Evolutionary conservation across 495 filamentous ascomycete genomes (phyloP), one percentile per base, ranked within the genome.

Genomic region (Aspergillus wentii): DNA sequence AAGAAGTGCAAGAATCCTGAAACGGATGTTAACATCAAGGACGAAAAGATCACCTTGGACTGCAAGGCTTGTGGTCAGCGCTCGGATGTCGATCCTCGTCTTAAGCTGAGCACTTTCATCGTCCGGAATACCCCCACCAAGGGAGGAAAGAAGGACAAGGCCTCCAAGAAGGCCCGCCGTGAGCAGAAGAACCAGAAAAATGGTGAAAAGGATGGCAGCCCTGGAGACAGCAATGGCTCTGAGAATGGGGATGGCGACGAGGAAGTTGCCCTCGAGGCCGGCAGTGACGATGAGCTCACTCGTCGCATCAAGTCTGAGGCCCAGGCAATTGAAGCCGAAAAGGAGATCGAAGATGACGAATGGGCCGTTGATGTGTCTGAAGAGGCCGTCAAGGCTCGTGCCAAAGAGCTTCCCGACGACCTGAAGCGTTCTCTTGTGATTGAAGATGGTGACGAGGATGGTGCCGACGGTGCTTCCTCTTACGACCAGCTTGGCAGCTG

Each of bases 1-100:
- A 91, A 92, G 76, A 88, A 92, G 65, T 98, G 92, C 82, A 95
- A 95, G 80, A 98, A 98, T 62, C 92, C 92, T 19, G 92, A 98
- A 72, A 98, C 92, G 47, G 91, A 89, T 42, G 86, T 95, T 55
- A 75, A 83, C 53, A 86, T 94, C 75, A 95, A 94, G 66, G 87
- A 95, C 44, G 90, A 85, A 27, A 75, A 72, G 52, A 98, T 98
- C 57, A 54, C 81, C 37, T 79, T 96, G 50, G 92, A 98, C 69
- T 98, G 92, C 83, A 98, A 98, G 71, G 92, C 92, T 40, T 98
- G 92, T 57, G 92, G 92, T 55, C 85, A 95, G 64, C 88, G 85
- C 53, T 81, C 83, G 37, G 79, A 91, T 37, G 90, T 94, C 33
- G 91, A 97, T 56, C 74, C 85, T 43, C 90, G 89, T 57, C 82